Evolutionary conservation across 2,329 filamentous ascomycete species (phyloP).

Genomic region (Fusarium xylarioides): DNA sequence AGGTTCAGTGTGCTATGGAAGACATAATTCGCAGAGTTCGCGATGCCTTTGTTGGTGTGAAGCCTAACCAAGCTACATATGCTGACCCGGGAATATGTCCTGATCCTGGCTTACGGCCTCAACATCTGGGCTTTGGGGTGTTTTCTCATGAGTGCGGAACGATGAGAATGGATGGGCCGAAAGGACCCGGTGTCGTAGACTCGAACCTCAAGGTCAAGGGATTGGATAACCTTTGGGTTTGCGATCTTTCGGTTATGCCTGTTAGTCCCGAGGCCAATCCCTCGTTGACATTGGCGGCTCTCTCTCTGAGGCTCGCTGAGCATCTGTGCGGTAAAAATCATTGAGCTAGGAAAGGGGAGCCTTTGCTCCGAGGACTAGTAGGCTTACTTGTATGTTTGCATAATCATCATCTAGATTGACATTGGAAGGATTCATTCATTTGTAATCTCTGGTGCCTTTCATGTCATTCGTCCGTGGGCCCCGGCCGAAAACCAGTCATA

Average conservation of each 20-base stretch:
- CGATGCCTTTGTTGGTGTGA: background rate
- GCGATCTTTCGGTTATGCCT: slow-evolving; percentile 26
- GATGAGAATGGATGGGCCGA: slow-evolving; percentile 26
- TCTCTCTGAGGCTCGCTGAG: slow-evolving; percentile 22
- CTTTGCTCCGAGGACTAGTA: fast-evolving
- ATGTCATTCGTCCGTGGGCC: background rate
- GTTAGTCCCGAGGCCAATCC: slow-evolving; percentile 30
- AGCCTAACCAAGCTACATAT: background rate
- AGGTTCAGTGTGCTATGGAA: slow-evolving; percentile 21
- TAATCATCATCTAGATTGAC: background rate
- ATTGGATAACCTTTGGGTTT: slow-evolving; percentile 20
- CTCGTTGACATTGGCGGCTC: slow-evolving; percentile 14
- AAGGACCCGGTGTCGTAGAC: slow-evolving; percentile 5
- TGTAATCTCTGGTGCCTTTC: background rate
- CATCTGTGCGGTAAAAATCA: background rate
- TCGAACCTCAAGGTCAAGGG: slow-evolving; percentile 15
- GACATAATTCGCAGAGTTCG: background rate
- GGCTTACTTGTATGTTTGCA: fast-evolving
- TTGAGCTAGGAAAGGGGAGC: fast-evolving
- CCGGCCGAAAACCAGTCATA: background rate
- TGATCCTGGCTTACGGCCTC: slow-evolving; percentile 5
- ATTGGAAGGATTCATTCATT: background rate
- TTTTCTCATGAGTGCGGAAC: slow-evolving; percentile 33
- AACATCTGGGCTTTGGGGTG: slow-evolving; percentile 26
- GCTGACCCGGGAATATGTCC: background rate